Percentiles rank a stretch among this genome's conserved stretches.
Evolutionary conservation across 202 grass and related monocot genomes (phyloP).

Genomic region (Musa balbisiana): DNA sequence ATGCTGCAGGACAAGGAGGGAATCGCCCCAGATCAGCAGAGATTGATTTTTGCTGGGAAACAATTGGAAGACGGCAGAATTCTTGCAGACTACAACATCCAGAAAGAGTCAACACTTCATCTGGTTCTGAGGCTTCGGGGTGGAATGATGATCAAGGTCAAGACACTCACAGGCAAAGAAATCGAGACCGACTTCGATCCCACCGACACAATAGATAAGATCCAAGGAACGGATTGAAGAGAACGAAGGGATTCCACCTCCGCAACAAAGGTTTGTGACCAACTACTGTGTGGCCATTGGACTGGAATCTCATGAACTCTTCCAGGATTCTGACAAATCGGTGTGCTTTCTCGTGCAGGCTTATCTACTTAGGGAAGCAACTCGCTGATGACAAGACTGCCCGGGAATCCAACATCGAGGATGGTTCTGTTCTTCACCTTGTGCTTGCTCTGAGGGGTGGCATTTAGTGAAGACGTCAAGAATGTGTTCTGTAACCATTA

Average conservation of each 20-base stretch:
- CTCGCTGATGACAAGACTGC: slow-evolving; percentile 98
- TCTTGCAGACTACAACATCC: slow-evolving; percentile 20
- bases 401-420: slow-evolving; percentile 97
- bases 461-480: background rate
- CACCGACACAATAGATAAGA: slow-evolving; percentile 18
- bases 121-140: slow-evolving; percentile 11
- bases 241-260: slow-evolving; percentile 13
- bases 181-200: slow-evolving; percentile 14
- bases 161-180: slow-evolving; percentile 18
- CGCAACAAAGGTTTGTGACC: background rate
- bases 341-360: slow-evolving; percentile 29
- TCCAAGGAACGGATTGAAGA: slow-evolving; percentile 15
- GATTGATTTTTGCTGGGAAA: slow-evolving; percentile 17
- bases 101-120: slow-evolving; percentile 15
- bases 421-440: slow-evolving; percentile 91
- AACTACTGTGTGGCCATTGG: too few relatives aligned
- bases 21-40: slow-evolving; percentile 14
- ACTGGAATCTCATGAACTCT: background rate
- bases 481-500: too few relatives aligned
- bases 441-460: slow-evolving; percentile 91
- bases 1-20: slow-evolving; percentile 2
- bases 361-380: slow-evolving; percentile 95
- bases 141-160: slow-evolving; percentile 18
- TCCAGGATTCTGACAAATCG: too few relatives aligned
- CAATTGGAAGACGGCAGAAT: slow-evolving; percentile 15